phyloP scores from a whole-genome alignment of 2,329 filamentous ascomycete genomes.

The Trichoderma afroharzianum region DNA sequence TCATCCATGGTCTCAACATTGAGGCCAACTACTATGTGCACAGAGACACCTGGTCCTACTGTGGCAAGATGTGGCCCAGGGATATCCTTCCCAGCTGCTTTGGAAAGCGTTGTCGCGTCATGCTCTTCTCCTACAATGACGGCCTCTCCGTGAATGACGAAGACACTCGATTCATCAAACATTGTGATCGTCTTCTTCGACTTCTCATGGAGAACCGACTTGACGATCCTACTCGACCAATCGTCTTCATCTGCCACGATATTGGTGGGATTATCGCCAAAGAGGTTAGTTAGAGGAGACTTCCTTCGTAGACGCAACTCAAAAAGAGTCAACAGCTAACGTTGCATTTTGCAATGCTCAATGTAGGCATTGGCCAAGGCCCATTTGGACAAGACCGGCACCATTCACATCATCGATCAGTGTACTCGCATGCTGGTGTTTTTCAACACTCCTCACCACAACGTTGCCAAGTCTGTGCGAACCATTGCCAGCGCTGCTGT shows the following conservation, averaged over 20 bases:
- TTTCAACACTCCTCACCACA: conserved; percentile 16
- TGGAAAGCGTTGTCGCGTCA: neutral
- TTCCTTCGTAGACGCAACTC: neutral
- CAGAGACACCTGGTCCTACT: conserved; percentile 8
- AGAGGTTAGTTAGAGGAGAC: neutral
- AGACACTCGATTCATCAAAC: neutral
- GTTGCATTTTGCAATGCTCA: neutral
- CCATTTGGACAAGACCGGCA: neutral
- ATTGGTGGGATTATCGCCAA: conserved; percentile 17
- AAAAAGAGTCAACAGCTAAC: neutral
- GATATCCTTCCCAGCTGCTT: conserved; percentile 7
- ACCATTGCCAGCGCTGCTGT: conserved; percentile 6
- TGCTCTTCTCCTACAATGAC: conserved; percentile 17
- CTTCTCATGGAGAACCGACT: conserved; percentile 2
- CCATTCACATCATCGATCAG: neutral
- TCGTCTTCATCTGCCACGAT: conserved; percentile 16
- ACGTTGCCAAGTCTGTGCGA: neutral
- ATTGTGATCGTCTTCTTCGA: conserved; percentile 3
- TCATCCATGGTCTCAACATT: conserved; percentile 15
- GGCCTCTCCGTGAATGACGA: neutral
- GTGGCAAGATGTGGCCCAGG: conserved; percentile 4
- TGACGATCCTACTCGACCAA: neutral
- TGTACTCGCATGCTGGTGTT: conserved; percentile 9
- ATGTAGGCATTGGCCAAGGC: conserved; percentile 9
- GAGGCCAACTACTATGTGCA: neutral